phyloP scores from a whole-genome alignment of 805 yeast species.

The Metschnikowia anglica region DNA sequence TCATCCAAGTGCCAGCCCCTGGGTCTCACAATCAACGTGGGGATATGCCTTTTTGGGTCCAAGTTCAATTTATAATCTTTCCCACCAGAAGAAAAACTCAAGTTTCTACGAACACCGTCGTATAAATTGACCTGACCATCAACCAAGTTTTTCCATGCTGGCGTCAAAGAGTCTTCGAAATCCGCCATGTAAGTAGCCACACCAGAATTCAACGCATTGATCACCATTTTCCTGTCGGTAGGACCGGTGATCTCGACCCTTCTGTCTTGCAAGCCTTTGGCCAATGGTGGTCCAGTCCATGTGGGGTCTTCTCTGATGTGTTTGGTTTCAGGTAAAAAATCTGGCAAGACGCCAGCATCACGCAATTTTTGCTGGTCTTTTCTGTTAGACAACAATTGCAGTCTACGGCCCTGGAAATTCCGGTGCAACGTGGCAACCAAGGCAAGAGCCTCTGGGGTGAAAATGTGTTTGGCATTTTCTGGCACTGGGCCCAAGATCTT shows the following conservation, averaged over 20 bases:
- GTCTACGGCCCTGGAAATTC: slow-evolving; percentile 63
- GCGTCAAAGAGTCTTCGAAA: slow-evolving; percentile 81
- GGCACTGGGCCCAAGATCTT: slow-evolving; percentile 54
- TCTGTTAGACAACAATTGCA: slow-evolving; percentile 59
- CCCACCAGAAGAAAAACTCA: slow-evolving; percentile 43
- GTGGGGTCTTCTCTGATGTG: slow-evolving; percentile 67
- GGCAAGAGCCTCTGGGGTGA: slow-evolving; percentile 61
- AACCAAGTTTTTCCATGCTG: slow-evolving; percentile 77
- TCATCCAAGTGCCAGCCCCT: slow-evolving; percentile 88
- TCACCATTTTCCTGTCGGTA: slow-evolving; percentile 78
- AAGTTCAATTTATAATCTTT: slow-evolving; percentile 45
- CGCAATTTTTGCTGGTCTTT: slow-evolving; percentile 57
- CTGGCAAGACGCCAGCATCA: slow-evolving; percentile 61
- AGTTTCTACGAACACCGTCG: slow-evolving; percentile 71
- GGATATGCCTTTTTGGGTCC: slow-evolving; percentile 56
- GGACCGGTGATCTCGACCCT: slow-evolving; percentile 86
- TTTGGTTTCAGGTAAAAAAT: slow-evolving; percentile 67
- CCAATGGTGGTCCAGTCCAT: slow-evolving; percentile 75
- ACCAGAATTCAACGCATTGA: slow-evolving; percentile 74
- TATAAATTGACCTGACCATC: slow-evolving; percentile 79
- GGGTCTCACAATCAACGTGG: slow-evolving; percentile 81
- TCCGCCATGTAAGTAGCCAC: slow-evolving; percentile 86
- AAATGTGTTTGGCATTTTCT: slow-evolving; percentile 50
- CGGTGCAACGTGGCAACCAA: slow-evolving; percentile 73
- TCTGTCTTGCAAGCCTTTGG: slow-evolving; percentile 71